Base-by-base conservation (phyloP, 441 rosid species). In the Euphorbia corollata region DNA sequence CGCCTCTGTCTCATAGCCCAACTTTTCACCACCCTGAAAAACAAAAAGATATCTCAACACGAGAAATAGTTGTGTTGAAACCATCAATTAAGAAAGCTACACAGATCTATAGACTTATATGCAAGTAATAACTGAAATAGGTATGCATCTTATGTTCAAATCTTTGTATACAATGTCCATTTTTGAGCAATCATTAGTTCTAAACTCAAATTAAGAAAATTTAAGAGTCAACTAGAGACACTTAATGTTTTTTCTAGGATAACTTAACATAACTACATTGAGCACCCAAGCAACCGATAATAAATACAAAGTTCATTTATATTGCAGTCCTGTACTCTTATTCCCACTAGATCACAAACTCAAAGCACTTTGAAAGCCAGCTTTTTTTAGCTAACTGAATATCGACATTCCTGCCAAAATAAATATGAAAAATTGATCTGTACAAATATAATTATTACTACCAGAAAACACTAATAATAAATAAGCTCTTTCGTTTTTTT, bases 1-100 rank as follows among this genome's bases (percentile, higher is more conserved):
- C 64, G 97, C 96, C 78, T 90, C 96, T 16, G 90, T 82, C 77
- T 92, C 97, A 78, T 90, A 85, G 68, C 96, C 87, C 84, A 87
- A 72, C 83, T 87, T 87, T 77, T 74, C 77, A 0, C 83, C 83
- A n/a, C 79, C 86, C 89, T 83, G 83, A 45, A 64, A 55, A 68
- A 27, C 65, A 61, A 24, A 76, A 72, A 59, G 19, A 12, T 48
- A 6, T 59, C 47, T 67, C 47, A 73, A 56, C 5, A 57, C 41
- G 39, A 66, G 58, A 61, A 27, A 63, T 13, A 30, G 38, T 22
- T 11, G 18, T 1, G 39, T 16, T 32, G 23, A 51, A n/a, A 34
- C 32, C 59, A 47, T 19, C 57, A 20, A 32, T 18, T 8, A 71
- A 64, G 30, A 19, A 59, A 18, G 27, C 27, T 59, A 57, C 36